These are phyloP conservation scores for Clitopilus hobsonii DNA, from an alignment of 768 basidiomycete species.

Conservation along the genomic window DNA sequence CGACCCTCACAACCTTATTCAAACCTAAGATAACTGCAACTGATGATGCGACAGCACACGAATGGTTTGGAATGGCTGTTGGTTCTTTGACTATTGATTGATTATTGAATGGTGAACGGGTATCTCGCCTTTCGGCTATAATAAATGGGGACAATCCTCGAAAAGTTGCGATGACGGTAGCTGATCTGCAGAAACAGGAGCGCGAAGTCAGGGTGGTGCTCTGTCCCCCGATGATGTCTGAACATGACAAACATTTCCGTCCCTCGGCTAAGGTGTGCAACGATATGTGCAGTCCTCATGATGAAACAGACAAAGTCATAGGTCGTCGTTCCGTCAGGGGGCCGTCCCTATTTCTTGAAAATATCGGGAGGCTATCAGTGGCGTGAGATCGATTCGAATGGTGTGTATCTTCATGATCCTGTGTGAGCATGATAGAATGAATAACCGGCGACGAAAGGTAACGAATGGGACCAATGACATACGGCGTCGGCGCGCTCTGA, in stretches of 20 bases:
- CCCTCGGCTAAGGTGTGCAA: neutral
- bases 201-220: neutral
- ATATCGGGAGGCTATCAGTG: neutral
- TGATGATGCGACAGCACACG: neutral
- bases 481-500: neutral
- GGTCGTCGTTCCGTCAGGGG: neutral
- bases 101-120: neutral
- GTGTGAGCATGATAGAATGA: neutral
- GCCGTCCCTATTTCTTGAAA: neutral
- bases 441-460: neutral
- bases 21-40: no score
- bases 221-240: neutral
- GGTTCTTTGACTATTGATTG: neutral
- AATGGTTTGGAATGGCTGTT: neutral
- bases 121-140: neutral
- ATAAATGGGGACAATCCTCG: neutral
- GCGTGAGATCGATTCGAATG: no score
- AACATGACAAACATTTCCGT: neutral
- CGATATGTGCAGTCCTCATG: neutral
- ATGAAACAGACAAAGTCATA: neutral
- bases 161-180: neutral
- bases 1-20: no score
- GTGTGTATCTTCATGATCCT: no score
- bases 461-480: neutral
- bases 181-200: neutral